A percentile compares a stretch with the other conserved stretches of the same genome.
Conservation (phyloP, 805 yeast species). For the Komagataella kurtzmanii region DNA sequence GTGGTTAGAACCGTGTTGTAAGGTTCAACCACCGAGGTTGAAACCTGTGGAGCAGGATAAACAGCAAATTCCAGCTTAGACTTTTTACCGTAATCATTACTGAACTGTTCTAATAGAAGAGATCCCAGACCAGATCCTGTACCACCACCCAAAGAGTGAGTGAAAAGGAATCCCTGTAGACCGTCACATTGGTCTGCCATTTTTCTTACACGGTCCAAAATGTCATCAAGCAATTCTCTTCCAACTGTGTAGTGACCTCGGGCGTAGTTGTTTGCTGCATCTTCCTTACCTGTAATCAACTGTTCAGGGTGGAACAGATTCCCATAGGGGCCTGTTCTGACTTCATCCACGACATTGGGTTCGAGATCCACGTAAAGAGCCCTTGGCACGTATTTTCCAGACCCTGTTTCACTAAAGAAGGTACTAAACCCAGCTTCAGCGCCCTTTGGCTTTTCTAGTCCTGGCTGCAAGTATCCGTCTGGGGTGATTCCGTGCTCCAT, state of each 20-base stretch:
- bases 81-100: conserved; percentile 79
- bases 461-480: conserved; percentile 67
- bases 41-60: conserved; percentile 86
- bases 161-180: conserved; percentile 82
- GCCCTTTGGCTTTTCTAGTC: conserved; percentile 60
- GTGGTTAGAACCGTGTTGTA: conserved; percentile 88
- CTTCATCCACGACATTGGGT: conserved; percentile 88
- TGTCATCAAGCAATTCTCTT: conserved; percentile 76
- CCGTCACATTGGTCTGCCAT: conserved; percentile 88
- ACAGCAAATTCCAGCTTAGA: conserved; percentile 90
- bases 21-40: conserved; percentile 89
- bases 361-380: conserved; percentile 89
- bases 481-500: conserved; percentile 88
- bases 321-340: conserved; percentile 72
- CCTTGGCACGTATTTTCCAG: conserved; percentile 88
- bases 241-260: conserved; percentile 94
- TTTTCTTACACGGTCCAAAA: conserved; percentile 79
- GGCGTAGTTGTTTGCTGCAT: conserved; percentile 90
- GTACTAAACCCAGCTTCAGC: conserved; percentile 83
- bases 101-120: conserved; percentile 68
- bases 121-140: conserved; percentile 93
- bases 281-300: conserved; percentile 85
- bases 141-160: conserved; percentile 94
- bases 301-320: conserved; percentile 91
- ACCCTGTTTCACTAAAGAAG: conserved; percentile 75